phyloP scores from a whole-genome alignment of 257 asterid genomes.

The Prunella vulgaris region DNA sequence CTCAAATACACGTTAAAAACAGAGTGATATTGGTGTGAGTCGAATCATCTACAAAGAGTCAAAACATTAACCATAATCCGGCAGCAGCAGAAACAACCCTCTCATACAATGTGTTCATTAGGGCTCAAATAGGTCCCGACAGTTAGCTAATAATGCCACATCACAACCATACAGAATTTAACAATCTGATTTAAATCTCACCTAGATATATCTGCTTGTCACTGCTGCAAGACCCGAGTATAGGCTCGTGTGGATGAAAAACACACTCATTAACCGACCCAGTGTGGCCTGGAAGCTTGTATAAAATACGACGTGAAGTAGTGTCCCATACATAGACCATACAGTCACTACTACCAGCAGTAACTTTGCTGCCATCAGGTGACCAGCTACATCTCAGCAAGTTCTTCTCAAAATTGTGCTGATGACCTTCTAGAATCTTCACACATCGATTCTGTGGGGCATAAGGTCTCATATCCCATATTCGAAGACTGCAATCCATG shows the following conservation, averaged over 20 bases:
- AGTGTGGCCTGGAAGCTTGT: conserved; percentile 93
- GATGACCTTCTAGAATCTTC: conserved; percentile 93
- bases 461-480: conserved; percentile 99
- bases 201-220: conserved; percentile 95
- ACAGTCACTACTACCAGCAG: conserved; percentile 93
- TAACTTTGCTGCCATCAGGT: conserved; percentile 95
- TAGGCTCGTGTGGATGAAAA: conserved; percentile 84
- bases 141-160: conserved; percentile 15
- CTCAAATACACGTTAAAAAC: conserved; percentile 10
- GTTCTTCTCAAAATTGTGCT: conserved; percentile 95
- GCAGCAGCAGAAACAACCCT: conserved; percentile 4
- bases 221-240: conserved; percentile 93
- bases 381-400: conserved; percentile 96
- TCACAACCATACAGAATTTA: conserved; percentile 14
- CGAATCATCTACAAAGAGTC: conserved; percentile 16
- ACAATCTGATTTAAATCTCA: conserved; percentile 44
- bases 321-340: conserved; percentile 97
- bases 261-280: conserved; percentile 89
- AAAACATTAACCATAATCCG: conserved; percentile 1
- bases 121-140: conserved; percentile 7
- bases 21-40: neutral
- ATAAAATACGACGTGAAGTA: conserved; percentile 75
- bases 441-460: conserved; percentile 97
- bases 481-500: conserved; percentile 88
- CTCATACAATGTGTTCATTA: conserved; percentile 5